Base-by-base conservation (phyloP, 345 rosid species). In the Linum usitatissimum region DNA sequence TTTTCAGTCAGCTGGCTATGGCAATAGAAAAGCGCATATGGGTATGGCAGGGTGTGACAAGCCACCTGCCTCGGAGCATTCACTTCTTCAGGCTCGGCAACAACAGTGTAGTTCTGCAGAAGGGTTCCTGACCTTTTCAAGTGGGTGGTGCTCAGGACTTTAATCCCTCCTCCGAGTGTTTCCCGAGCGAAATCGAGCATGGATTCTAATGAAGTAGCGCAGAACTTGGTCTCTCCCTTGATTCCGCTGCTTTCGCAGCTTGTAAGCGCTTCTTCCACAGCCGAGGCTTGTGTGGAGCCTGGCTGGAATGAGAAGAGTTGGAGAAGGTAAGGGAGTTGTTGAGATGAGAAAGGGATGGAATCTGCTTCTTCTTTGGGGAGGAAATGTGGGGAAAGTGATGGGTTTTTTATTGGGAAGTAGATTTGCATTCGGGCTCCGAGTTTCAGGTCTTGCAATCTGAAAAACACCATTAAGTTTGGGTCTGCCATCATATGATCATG, bases 201-300 rank as follows among this genome's bases (percentile, higher is more conserved):
- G 64, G 84, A 75, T 60, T 84, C 83, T 3, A 78, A 53, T 12
- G 86, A 81, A 21, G 83, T 79, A 0, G 79, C 75, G 15, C 84
- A 84, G 20, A 51, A 18, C 59, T 79, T 78, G 57, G 65, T 71
- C 66, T 84, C 86, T 9, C 79, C 78, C 36, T 63, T 56, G 20
- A 84, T 72, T 20, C 83, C 73, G 8, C 61, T 0, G 0, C 54
- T 1, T 31, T 72, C 80, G 40, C 89, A 84, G 20, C 55, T 56
- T 18, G 13, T 59, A 4, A 81, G 65, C 18, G 84, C 69, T 18
- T 64, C 7, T 58, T 75, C 70, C 71, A 84, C 72, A 30, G 82
- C 66, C 34, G 6, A 18, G 59, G 59, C 59, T 18, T 55, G 59
- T 14, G 69, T 57, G 18, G 74, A 65, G 4, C 42, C 63, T 12